A percentile compares a stretch with the other conserved stretches of the same genome.
phyloP scores from a whole-genome alignment of 75 land plant species.

The Adiantum capillusveneris region DNA sequence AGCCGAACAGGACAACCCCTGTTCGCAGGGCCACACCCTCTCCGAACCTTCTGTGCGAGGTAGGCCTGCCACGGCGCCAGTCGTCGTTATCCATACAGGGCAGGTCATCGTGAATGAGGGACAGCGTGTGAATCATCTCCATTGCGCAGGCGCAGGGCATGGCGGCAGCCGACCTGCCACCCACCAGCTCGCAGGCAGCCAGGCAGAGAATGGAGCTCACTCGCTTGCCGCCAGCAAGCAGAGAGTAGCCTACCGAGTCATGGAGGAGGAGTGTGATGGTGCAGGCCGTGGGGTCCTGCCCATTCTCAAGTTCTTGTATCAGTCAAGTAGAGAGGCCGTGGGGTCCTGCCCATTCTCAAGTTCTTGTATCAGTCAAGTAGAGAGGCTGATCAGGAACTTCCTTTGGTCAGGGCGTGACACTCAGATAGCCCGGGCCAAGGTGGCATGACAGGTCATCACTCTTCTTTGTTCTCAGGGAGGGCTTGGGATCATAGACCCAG shows the following conservation, averaged over 20 bases:
- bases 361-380: too few relatives aligned
- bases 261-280: too few relatives aligned
- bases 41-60: constrained; percentile 55
- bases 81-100: constrained; percentile 74
- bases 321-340: too few relatives aligned
- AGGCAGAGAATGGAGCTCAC: constrained; percentile 60
- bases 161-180: constrained; percentile 36
- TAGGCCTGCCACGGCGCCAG: constrained; percentile 45
- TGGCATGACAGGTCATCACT: too few relatives aligned
- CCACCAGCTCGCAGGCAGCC: constrained; percentile 77
- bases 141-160: constrained; percentile 67
- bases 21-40: constrained; percentile 61
- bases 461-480: too few relatives aligned
- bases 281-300: too few relatives aligned
- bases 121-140: constrained; percentile 68
- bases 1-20: constrained; percentile 66
- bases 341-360: too few relatives aligned
- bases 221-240: constrained; percentile 50
- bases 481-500: too few relatives aligned
- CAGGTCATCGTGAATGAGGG: constrained; percentile 69
- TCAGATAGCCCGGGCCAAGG: too few relatives aligned
- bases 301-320: too few relatives aligned
- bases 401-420: too few relatives aligned
- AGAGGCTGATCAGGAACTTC: too few relatives aligned
- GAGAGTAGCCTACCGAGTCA: constrained; percentile 68